Conservation (phyloP, 2,329 filamentous ascomycete genomes). For the Fusarium sulawesiense region DNA sequence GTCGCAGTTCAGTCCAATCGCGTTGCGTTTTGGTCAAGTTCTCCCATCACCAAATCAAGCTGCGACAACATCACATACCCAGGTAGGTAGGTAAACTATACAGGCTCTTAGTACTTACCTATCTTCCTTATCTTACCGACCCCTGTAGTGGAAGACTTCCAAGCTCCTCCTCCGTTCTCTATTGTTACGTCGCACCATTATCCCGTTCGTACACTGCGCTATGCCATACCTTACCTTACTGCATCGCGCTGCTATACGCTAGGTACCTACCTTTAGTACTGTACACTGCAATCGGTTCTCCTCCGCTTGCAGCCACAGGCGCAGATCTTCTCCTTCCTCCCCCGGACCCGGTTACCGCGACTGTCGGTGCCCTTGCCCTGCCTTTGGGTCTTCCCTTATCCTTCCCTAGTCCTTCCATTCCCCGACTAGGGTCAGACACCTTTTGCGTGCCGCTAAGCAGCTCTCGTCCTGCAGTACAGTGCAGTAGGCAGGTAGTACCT, state of each 20-base stretch:
- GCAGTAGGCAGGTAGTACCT: constrained; percentile 30
- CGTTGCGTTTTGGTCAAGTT: constrained; percentile 9
- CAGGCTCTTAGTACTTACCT: background rate
- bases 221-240: background rate
- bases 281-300: constrained; percentile 30
- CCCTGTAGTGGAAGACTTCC: background rate
- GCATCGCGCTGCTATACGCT: background rate
- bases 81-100: background rate
- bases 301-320: constrained; percentile 44
- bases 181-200: constrained; percentile 33
- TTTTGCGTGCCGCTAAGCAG: constrained; percentile 40
- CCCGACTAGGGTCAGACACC: constrained; percentile 39
- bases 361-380: constrained; percentile 37
- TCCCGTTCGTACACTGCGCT: background rate
- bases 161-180: background rate
- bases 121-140: background rate
- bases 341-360: constrained; percentile 42
- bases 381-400: constrained; percentile 37
- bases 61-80: background rate
- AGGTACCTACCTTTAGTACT: constrained; percentile 1
- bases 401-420: constrained; percentile 41
- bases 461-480: constrained; percentile 32
- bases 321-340: constrained; percentile 42
- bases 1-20: constrained; percentile 14
- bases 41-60: background rate